Evolutionary conservation across 306 rosid species (phyloP).

Genomic region (Citrullus amarus): DNA sequence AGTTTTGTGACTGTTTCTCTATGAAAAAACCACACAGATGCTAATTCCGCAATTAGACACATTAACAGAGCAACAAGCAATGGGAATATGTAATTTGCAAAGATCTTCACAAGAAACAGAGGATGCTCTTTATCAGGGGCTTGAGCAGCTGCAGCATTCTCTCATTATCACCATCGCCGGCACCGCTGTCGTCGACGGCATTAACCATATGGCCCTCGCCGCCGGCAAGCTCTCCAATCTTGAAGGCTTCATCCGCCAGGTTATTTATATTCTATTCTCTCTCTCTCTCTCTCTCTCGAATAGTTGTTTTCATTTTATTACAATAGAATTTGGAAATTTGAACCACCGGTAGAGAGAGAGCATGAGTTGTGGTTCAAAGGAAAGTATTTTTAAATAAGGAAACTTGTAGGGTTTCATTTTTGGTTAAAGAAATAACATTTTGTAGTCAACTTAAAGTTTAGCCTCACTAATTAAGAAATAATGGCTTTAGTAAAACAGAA

Average conservation of each 20-base stretch:
- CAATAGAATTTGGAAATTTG: too few species aligned
- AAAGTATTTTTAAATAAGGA: too few species aligned
- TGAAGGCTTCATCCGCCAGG: conserved; percentile 85
- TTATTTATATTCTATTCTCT: not conserved
- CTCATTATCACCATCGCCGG: conserved; percentile 58
- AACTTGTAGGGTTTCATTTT: too few species aligned
- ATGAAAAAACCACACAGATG: conserved; percentile 31
- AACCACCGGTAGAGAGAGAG: too few species aligned
- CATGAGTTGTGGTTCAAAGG: too few species aligned
- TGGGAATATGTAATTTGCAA: conserved; percentile 48
- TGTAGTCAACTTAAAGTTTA: too few species aligned
- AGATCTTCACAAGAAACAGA: conserved; percentile 70
- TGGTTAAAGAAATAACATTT: too few species aligned
- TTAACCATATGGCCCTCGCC: conserved; percentile 80
- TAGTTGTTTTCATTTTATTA: too few species aligned
- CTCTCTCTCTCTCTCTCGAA: too few species aligned
- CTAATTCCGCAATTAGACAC: conserved; percentile 66
- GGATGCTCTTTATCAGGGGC: conserved; percentile 80
- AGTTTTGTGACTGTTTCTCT: not conserved
- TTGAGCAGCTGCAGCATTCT: conserved; percentile 76
- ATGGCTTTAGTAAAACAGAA: too few species aligned
- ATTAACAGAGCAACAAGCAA: conserved; percentile 65
- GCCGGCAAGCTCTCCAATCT: conserved; percentile 58
- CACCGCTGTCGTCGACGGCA: conserved; percentile 35
- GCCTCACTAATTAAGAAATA: too few species aligned